A percentile compares a stretch with the other conserved stretches of the same genome.
Evolutionary conservation across 768 basidiomycete genomes (phyloP).

Genomic region (Phlebiopsis flavidoalba): DNA sequence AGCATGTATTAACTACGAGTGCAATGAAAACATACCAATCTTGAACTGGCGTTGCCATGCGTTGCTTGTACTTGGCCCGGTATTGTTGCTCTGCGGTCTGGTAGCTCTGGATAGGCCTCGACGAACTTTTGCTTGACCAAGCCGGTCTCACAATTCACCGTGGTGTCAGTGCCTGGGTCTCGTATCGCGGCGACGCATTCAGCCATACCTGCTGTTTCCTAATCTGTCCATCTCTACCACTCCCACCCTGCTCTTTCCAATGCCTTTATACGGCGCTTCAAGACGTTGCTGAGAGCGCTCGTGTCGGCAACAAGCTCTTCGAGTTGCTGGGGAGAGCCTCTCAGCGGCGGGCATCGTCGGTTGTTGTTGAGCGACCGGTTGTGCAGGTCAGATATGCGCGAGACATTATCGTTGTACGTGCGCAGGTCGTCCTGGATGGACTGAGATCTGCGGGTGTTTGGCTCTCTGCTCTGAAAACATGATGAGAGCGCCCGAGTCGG

Average conservation of each 20-base stretch:
- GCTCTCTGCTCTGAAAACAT: no score
- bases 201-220: conserved; percentile 37
- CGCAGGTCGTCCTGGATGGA: conserved; percentile 42
- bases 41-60: conserved; percentile 72
- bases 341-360: conserved; percentile 12
- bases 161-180: background rate
- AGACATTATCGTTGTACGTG: conserved; percentile 41
- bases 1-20: background rate
- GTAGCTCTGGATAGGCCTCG: conserved; percentile 73
- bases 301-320: conserved; percentile 58
- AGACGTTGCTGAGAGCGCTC: conserved; percentile 46
- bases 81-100: conserved; percentile 72
- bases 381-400: conserved; percentile 43
- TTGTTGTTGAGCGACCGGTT: conserved; percentile 45
- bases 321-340: conserved; percentile 35
- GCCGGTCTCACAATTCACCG: conserved; percentile 38
- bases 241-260: conserved; percentile 41
- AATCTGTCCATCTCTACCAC: conserved; percentile 40
- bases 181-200: background rate
- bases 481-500: conserved; percentile 1
- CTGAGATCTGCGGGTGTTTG: conserved; percentile 36
- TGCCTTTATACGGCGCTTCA: conserved; percentile 56
- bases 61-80: conserved; percentile 56
- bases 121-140: conserved; percentile 64
- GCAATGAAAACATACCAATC: conserved; percentile 46